A percentile compares a stretch with the other conserved stretches of the same genome.
Conservation (phyloP, 1,139 yeast genomes). For the Yamadazyma dushanensis region DNA sequence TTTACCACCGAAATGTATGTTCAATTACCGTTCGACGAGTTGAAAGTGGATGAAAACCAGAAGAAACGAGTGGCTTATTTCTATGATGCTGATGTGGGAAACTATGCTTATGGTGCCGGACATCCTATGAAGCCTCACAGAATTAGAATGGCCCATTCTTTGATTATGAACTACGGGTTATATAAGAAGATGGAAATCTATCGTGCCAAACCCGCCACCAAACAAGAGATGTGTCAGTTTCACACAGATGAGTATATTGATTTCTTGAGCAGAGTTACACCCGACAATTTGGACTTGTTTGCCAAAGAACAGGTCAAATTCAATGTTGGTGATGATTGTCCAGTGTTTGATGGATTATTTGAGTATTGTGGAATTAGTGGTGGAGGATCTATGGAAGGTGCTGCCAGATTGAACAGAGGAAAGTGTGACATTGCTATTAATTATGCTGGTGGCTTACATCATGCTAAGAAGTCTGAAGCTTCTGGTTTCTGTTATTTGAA, state of each 20-base stretch:
- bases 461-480: constrained; percentile 92
- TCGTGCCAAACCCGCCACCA: constrained; percentile 96
- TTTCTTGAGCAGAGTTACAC: constrained; percentile 88
- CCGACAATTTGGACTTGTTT: constrained; percentile 89
- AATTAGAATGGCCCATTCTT: constrained; percentile 96
- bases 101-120: constrained; percentile 97
- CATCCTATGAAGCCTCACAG: constrained; percentile 99
- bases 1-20: constrained; percentile 29
- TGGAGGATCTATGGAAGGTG: constrained; percentile 92
- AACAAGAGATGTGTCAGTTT: constrained; percentile 98
- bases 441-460: constrained; percentile 97
- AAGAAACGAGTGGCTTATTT: constrained; percentile 49
- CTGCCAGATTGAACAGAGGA: constrained; percentile 77
- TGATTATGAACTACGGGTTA: constrained; percentile 95
- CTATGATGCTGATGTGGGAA: constrained; percentile 83
- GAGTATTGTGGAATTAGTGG: constrained; percentile 85
- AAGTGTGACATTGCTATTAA: constrained; percentile 95
- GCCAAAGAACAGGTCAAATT: constrained; percentile 91
- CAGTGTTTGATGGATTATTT: constrained; percentile 92
- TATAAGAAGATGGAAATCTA: constrained; percentile 97
- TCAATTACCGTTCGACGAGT: constrained; percentile 49
- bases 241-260: constrained; percentile 98
- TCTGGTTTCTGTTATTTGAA: constrained; percentile 95
- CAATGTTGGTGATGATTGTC: constrained; percentile 97
- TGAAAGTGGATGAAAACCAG: constrained; percentile 40